Conservation (phyloP, 2,329 filamentous ascomycete species). For the Apiospora malaysiana region DNA sequence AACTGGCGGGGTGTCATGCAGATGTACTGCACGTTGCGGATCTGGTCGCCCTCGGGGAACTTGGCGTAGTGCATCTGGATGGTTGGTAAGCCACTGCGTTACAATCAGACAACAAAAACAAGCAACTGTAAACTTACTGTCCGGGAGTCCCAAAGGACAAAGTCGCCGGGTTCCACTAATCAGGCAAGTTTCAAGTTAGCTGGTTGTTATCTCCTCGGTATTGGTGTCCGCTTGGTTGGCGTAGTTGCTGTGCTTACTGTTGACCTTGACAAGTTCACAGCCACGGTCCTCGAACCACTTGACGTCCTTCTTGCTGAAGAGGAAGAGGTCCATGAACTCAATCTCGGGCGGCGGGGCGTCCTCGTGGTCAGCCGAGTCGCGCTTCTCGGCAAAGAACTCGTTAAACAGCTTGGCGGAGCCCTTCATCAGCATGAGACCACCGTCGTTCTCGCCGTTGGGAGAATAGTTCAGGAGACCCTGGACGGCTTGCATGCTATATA, state of each 20-base stretch:
- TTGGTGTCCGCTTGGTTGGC: background rate
- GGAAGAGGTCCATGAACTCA: slow-evolving; percentile 47
- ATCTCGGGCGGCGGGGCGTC: slow-evolving; percentile 40
- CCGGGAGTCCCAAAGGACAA: slow-evolving; percentile 53
- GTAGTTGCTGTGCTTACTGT: background rate
- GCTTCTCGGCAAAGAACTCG: slow-evolving; percentile 49
- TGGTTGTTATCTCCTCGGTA: background rate
- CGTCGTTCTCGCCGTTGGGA: slow-evolving; percentile 52
- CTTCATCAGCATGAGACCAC: slow-evolving; percentile 51
- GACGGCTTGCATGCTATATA: slow-evolving; percentile 38
- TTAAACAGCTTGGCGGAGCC: slow-evolving; percentile 48
- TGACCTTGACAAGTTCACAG: slow-evolving; percentile 45
- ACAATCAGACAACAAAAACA: background rate
- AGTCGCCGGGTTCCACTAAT: slow-evolving; percentile 45
- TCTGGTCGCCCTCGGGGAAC: slow-evolving; percentile 41
- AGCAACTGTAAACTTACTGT: slow-evolving; percentile 30
- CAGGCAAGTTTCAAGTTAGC: background rate
- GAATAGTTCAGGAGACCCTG: slow-evolving; percentile 52
- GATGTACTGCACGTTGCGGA: slow-evolving; percentile 44
- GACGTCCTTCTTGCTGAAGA: slow-evolving; percentile 49
- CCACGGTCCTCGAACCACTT: slow-evolving; percentile 48
- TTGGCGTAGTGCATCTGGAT: slow-evolving; percentile 50
- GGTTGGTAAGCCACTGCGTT: slow-evolving; percentile 22
- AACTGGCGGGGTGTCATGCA: slow-evolving; percentile 45
- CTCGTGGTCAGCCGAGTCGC: slow-evolving; percentile 49